Percentiles rank a stretch among this genome's conserved stretches.
phyloP scores from a whole-genome alignment of 768 basidiomycete species.

The Harrya chromipes region DNA sequence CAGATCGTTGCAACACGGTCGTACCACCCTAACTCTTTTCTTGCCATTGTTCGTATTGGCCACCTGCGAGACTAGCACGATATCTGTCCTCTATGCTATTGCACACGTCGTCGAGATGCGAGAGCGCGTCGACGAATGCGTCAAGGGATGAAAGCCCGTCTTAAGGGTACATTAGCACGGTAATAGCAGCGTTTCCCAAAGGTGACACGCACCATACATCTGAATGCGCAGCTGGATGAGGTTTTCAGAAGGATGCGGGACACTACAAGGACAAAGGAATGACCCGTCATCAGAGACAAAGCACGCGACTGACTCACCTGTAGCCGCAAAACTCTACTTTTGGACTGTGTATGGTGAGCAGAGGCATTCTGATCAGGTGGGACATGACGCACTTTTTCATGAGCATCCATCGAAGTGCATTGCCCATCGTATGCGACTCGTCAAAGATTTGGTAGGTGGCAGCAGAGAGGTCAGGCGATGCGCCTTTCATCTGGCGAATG shows the following conservation, averaged over 20 bases:
- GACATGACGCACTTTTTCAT: slow-evolving; percentile 87
- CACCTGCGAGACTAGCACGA: slow-evolving; percentile 50
- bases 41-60: slow-evolving; percentile 62
- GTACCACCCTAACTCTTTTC: slow-evolving; percentile 50
- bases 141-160: slow-evolving; percentile 85
- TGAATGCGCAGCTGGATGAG: slow-evolving; percentile 97
- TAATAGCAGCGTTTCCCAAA: background rate
- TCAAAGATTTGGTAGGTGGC: slow-evolving; percentile 91
- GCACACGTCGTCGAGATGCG: slow-evolving; percentile 75
- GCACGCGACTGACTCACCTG: slow-evolving; percentile 50
- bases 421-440: slow-evolving; percentile 96
- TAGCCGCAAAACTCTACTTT: slow-evolving; percentile 99
- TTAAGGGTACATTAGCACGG: slow-evolving; percentile 29
- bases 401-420: slow-evolving; percentile 93
- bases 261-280: slow-evolving; percentile 24
- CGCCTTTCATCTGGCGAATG: slow-evolving; percentile 72
- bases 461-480: slow-evolving; percentile 75
- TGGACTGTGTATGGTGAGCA: slow-evolving; percentile 52
- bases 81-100: slow-evolving; percentile 70
- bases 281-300: background rate
- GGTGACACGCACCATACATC: slow-evolving; percentile 84
- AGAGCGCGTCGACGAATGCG: slow-evolving; percentile 73
- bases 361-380: background rate
- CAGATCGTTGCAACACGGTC: background rate
- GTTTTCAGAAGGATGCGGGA: slow-evolving; percentile 94